Evolutionary conservation across 2,329 filamentous ascomycete genomes (phyloP).

Genomic region (Aureobasidium pullulans): DNA sequence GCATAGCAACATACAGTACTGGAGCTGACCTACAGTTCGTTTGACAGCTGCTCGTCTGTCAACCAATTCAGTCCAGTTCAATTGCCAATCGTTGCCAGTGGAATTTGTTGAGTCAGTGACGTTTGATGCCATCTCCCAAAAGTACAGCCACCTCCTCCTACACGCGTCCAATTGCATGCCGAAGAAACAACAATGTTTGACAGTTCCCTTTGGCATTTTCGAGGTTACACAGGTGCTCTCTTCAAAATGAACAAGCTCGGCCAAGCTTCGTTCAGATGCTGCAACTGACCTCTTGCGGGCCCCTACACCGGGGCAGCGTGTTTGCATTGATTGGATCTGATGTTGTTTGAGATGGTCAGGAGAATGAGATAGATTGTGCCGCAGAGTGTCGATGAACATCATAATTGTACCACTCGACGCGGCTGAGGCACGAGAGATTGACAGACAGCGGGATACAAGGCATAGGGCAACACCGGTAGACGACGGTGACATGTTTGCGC

Average conservation of each 20-base stretch:
- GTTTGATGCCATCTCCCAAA: background rate
- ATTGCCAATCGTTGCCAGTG: no score
- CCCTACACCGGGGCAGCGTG: background rate
- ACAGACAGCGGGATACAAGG: background rate
- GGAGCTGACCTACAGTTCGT: background rate
- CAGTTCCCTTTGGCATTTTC: background rate
- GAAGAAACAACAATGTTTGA: background rate
- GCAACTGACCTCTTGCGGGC: background rate
- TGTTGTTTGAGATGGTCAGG: background rate
- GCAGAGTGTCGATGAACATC: background rate
- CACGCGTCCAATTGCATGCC: background rate
- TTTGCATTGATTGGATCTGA: slow-evolving; percentile 1
- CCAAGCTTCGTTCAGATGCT: background rate
- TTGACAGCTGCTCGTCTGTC: background rate
- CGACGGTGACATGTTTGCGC: background rate
- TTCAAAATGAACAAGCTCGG: background rate
- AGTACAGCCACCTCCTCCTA: background rate
- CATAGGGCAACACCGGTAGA: background rate
- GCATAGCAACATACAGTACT: background rate
- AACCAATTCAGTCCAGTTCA: background rate
- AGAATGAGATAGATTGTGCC: slow-evolving; percentile 7
- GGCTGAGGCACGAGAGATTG: background rate
- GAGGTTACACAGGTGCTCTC: background rate
- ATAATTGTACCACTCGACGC: background rate
- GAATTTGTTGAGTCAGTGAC: background rate